These are phyloP conservation scores for Creolimax fragrantissima DNA, from an alignment of 78 protist species.

Conservation along the genomic window DNA sequence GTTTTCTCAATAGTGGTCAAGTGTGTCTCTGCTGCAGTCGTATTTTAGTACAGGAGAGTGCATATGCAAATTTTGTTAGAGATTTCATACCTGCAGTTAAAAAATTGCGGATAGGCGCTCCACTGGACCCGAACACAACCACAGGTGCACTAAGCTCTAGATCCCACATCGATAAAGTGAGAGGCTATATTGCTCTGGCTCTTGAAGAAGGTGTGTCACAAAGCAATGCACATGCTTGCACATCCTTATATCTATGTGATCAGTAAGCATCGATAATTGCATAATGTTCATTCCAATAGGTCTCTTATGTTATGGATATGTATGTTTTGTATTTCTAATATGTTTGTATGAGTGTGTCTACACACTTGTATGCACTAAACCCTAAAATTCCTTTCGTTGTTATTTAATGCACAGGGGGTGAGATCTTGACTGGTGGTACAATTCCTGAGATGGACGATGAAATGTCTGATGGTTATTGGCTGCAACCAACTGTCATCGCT, in stretches of 20 bases:
- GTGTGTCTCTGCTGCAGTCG: constrained; percentile 83
- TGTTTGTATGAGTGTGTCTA: too few relatives aligned
- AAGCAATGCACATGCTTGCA: too few relatives aligned
- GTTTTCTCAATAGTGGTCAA: constrained; percentile 46
- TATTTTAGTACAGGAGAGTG: constrained; percentile 49
- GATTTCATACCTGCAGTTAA: constrained; percentile 20
- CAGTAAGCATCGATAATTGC: too few relatives aligned
- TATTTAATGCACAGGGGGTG: neutral
- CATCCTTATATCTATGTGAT: too few relatives aligned
- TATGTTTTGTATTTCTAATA: too few relatives aligned
- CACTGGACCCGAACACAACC: neutral
- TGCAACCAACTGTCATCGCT: neutral
- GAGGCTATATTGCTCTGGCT: neutral
- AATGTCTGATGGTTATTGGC: neutral
- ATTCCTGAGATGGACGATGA: neutral
- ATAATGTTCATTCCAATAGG: too few relatives aligned
- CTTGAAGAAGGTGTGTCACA: neutral
- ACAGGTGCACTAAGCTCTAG: neutral
- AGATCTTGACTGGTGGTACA: neutral
- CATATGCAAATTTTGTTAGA: constrained; percentile 57
- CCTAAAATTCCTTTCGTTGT: too few relatives aligned
- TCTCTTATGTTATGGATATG: too few relatives aligned
- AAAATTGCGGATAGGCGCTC: neutral
- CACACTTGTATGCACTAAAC: too few relatives aligned
- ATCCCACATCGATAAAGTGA: neutral